Evolutionary conservation across 108 stramenopile species (phyloP).

Genomic region (Pseudonitzschia delicatissima): DNA sequence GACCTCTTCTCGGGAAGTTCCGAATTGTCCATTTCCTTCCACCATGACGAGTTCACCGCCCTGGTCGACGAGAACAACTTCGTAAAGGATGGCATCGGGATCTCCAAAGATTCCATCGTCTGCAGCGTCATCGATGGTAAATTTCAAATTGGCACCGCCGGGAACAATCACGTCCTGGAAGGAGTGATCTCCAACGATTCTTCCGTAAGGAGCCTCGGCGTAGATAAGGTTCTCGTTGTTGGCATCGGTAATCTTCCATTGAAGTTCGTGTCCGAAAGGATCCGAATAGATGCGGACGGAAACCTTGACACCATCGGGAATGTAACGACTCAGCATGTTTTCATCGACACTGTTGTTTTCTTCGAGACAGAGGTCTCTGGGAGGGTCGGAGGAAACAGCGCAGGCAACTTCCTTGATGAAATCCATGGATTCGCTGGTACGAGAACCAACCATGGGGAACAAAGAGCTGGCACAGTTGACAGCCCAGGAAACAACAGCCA

Average conservation of each 20-base stretch:
- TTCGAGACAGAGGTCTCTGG: background rate
- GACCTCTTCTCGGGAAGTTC: background rate
- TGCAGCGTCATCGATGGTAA: slow-evolving; percentile 3
- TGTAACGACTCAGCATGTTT: background rate
- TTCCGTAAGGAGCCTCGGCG: slow-evolving; percentile 3
- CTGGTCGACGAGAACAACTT: slow-evolving; percentile 2
- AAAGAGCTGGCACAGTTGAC: slow-evolving; percentile 13
- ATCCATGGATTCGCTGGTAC: background rate
- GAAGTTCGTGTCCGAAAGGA: slow-evolving; percentile 7
- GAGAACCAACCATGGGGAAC: slow-evolving; percentile 8
- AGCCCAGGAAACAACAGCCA: slow-evolving; percentile 13
- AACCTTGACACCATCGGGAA: background rate
- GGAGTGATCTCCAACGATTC: background rate
- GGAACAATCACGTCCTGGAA: slow-evolving; percentile 2
- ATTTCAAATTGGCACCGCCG: background rate
- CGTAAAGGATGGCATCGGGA: slow-evolving; percentile 4
- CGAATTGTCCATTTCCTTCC: slow-evolving; percentile 10
- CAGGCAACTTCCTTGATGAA: slow-evolving; percentile 11
- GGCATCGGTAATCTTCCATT: background rate
- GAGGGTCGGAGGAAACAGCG: background rate
- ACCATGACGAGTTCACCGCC: background rate
- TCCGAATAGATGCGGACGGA: slow-evolving; percentile 11
- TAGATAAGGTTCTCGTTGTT: background rate
- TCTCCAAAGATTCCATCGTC: slow-evolving; percentile 13
- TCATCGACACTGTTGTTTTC: background rate